phyloP scores from a whole-genome alignment of 345 rosid species.

The Raphanus sativus region DNA sequence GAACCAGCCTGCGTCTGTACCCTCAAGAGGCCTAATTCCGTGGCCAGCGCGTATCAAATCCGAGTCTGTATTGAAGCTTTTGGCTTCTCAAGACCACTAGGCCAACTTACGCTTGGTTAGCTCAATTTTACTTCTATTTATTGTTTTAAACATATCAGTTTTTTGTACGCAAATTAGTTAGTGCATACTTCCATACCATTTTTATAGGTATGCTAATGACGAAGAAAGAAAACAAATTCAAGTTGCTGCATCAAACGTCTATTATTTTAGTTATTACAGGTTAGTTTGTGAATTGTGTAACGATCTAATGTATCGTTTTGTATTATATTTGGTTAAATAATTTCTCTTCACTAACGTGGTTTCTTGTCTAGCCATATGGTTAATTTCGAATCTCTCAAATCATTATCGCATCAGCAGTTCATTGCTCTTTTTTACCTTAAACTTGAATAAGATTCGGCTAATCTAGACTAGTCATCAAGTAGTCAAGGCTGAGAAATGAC shows the following conservation, averaged over 20 bases:
- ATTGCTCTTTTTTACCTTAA: constrained; percentile 5
- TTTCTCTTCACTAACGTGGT: neutral
- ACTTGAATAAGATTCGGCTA: constrained; percentile 16
- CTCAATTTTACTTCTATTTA: neutral
- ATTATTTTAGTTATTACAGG: neutral
- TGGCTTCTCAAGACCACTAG: too few species aligned
- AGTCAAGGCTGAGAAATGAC: constrained; percentile 26
- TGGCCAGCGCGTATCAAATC: too few species aligned
- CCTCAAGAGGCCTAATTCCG: too few species aligned
- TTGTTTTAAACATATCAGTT: neutral
- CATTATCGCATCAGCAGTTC: neutral
- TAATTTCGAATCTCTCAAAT: neutral
- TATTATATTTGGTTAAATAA: neutral
- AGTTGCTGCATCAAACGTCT: neutral
- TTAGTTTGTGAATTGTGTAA: neutral
- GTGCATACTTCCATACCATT: neutral
- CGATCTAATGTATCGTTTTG: neutral
- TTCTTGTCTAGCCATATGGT: neutral
- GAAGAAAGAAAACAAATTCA: neutral
- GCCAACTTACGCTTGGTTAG: too few species aligned
- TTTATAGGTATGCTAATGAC: neutral
- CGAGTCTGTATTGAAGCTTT: too few species aligned
- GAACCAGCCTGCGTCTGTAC: too few species aligned
- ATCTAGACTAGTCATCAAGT: constrained; percentile 27
- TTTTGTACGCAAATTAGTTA: neutral